Base-by-base conservation (phyloP, 1,284 basidiomycete genomes). In the Xerocomus nothofagi region DNA sequence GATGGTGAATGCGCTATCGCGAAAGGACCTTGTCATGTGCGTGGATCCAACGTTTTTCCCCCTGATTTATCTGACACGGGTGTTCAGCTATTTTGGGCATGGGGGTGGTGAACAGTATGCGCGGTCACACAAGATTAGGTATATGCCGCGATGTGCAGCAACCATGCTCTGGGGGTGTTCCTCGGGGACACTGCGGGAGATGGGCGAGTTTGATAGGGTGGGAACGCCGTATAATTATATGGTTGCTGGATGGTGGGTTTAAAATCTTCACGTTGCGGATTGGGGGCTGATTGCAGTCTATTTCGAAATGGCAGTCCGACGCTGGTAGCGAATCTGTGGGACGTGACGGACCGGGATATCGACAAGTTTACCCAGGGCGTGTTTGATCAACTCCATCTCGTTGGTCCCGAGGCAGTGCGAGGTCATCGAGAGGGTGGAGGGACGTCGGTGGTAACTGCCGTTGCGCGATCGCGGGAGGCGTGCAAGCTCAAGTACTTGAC, bases 111-210 rank as follows among this genome's bases (percentile, higher is more conserved):
- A 98, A 66, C 93, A 98, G 63, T 99, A 96, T 63, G 80, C 93
- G 11, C 86, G 91, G 5, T 90, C 91, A 2, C 86, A 89, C 65
- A 89, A 89, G 59, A 81, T 98, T 47, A 80, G 91, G 17, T 80
- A 88, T 54, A 76, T 99, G 20, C 77, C 80, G 4, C 77, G 78
- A 17, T 99, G 96, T 65, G 94, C 96, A 1, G 88, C 88, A 10
- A 88, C 92, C 0, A 97, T 99, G 93, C 81, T 99, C 8, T 99
- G 95, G 96, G 96, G 97, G 0, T 99, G 96, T 74, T 99, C 96
- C 0, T 97, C 93, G 0, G 97, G 95, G 15, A 73, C 81, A 4
- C 71, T 99, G 54, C 80, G 81, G 47, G 90, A 95, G 47, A 91
- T 93, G 80, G 96, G 96, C 11, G 92, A 96, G 53, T 94, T 94